phyloP scores from a whole-genome alignment of 805 yeast genomes.

The Blastobotrys mokoenaii region DNA sequence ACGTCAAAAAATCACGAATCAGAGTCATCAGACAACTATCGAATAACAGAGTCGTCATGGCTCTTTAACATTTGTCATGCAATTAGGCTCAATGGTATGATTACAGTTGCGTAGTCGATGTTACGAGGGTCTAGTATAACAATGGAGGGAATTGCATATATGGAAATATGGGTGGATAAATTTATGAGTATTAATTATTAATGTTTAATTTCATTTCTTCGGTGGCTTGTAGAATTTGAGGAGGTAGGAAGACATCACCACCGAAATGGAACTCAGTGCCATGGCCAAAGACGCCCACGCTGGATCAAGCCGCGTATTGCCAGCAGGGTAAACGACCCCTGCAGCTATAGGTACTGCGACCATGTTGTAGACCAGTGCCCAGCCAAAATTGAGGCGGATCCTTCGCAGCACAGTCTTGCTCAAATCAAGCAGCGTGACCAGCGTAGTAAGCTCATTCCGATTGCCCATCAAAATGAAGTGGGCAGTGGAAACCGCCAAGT shows the following conservation, averaged over 20 bases:
- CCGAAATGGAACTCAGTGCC: slow-evolving; percentile 90
- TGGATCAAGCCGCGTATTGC: slow-evolving; percentile 66
- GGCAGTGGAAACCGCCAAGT: slow-evolving; percentile 64
- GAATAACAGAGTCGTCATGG: too few species aligned
- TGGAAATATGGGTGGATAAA: not conserved
- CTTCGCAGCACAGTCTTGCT: slow-evolving; percentile 61
- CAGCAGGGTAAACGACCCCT: slow-evolving; percentile 79
- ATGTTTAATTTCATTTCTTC: too few species aligned
- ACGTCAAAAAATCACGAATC: too few species aligned
- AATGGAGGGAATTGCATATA: too few species aligned
- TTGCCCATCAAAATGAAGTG: slow-evolving; percentile 52
- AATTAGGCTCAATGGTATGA: too few species aligned
- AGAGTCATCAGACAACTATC: too few species aligned
- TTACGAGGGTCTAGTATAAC: too few species aligned
- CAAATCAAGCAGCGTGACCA: slow-evolving; percentile 55
- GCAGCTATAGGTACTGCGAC: slow-evolving; percentile 90
- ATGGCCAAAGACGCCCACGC: slow-evolving; percentile 85
- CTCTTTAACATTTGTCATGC: too few species aligned
- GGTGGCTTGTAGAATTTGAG: slow-evolving; percentile 43
- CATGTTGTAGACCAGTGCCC: slow-evolving; percentile 80
- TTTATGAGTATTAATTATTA: too few species aligned
- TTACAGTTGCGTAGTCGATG: too few species aligned
- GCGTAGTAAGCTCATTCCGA: slow-evolving; percentile 38
- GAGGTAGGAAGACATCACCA: slow-evolving; percentile 68
- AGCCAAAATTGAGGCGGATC: slow-evolving; percentile 71